These are phyloP conservation scores for Cladorrhinum samala DNA, from an alignment of 495 filamentous ascomycete genomes.

Conservation along the genomic window DNA sequence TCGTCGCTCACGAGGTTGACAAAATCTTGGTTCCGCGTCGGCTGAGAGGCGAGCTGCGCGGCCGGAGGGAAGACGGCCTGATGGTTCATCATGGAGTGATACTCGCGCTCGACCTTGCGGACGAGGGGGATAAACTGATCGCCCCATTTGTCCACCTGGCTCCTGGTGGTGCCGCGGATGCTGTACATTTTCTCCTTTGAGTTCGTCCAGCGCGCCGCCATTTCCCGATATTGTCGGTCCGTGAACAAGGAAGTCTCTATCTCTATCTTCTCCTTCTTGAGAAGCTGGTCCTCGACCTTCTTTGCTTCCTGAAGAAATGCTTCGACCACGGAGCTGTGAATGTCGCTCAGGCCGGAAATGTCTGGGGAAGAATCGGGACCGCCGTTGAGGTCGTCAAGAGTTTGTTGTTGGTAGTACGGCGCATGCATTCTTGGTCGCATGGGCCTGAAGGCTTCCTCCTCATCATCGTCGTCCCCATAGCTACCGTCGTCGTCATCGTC, in stretches of 20 bases:
- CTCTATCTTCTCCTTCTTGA: slow-evolving; percentile 52
- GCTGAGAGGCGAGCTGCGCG: slow-evolving; percentile 22
- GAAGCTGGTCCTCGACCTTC: slow-evolving; percentile 56
- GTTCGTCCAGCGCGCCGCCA: slow-evolving; percentile 70
- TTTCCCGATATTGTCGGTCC: slow-evolving; percentile 70
- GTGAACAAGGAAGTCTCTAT: slow-evolving; percentile 67
- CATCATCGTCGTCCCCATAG: slow-evolving; percentile 25
- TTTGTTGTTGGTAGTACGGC: slow-evolving; percentile 19
- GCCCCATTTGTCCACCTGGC: slow-evolving; percentile 68
- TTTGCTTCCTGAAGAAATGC: slow-evolving; percentile 69
- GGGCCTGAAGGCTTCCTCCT: slow-evolving; percentile 52
- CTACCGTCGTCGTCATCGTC: slow-evolving; percentile 30
- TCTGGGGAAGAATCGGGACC: slow-evolving; percentile 72
- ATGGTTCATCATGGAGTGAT: slow-evolving; percentile 51
- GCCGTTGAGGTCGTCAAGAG: slow-evolving; percentile 35
- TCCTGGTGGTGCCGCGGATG: slow-evolving; percentile 63
- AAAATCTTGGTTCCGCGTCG: slow-evolving; percentile 51
- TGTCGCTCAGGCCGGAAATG: slow-evolving; percentile 47
- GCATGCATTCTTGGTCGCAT: slow-evolving; percentile 30
- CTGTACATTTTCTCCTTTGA: slow-evolving; percentile 51
- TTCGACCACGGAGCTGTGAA: slow-evolving; percentile 49
- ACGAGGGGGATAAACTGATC: slow-evolving; percentile 60
- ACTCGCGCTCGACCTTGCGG: slow-evolving; percentile 46
- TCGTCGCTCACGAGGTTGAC: slow-evolving; percentile 63
- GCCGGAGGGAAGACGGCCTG: neutral